Percentiles rank a stretch among this genome's conserved stretches.
Evolutionary conservation across 2,329 filamentous ascomycete species (phyloP).

Genomic region (Apiospora aurea): DNA sequence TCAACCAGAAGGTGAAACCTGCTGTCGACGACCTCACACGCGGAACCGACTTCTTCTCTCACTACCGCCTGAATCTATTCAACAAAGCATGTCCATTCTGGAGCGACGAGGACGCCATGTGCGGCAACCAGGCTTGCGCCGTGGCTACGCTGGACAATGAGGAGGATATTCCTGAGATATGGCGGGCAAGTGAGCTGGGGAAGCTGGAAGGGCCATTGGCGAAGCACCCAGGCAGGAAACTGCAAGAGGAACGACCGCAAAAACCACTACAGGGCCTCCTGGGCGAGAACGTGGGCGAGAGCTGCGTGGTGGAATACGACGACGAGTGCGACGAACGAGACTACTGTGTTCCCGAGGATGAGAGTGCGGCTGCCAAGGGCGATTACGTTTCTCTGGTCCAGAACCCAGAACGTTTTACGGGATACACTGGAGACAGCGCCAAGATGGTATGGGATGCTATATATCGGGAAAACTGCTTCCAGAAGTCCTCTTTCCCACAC

Average conservation of each 20-base stretch:
- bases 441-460: conserved; percentile 96
- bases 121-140: conserved; percentile 94
- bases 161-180: conserved; percentile 89
- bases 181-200: conserved; percentile 89
- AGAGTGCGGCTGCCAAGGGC: conserved; percentile 83
- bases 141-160: conserved; percentile 96
- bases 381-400: conserved; percentile 95
- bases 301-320: conserved; percentile 96
- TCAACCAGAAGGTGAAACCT: conserved; percentile 81
- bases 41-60: conserved; percentile 96
- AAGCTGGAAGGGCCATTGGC: conserved; percentile 92
- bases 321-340: conserved; percentile 97
- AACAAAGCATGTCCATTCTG: conserved; percentile 96
- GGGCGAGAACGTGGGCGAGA: conserved; percentile 89
- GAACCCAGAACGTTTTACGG: conserved; percentile 95
- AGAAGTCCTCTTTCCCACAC: conserved; percentile 68
- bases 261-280: conserved; percentile 82
- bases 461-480: conserved; percentile 97
- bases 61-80: conserved; percentile 94
- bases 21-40: conserved; percentile 81
- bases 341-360: conserved; percentile 96
- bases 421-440: conserved; percentile 84
- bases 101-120: conserved; percentile 91
- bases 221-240: conserved; percentile 80
- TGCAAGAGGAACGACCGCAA: conserved; percentile 73